Evolutionary conservation across 805 yeast species (phyloP), one percentile per base, ranked within the genome.

Genomic region (Martiniozyma abietophila): DNA sequence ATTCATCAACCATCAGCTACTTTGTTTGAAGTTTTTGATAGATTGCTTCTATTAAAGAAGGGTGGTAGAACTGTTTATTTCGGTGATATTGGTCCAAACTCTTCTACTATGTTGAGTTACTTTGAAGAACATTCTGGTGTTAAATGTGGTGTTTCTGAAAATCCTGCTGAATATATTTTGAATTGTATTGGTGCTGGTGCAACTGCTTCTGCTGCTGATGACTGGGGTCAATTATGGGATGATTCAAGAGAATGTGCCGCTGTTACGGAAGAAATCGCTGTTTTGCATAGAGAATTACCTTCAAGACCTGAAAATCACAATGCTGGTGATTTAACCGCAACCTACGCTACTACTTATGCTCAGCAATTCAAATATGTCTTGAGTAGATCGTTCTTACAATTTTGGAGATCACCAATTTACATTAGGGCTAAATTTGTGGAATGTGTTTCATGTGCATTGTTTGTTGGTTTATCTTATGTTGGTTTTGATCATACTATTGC

Each of bases 141-240:
- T 39, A 64, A 69, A 35, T 80, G 89, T 64, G 71, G 67, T 35
- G 58, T 55, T 7, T 62, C 65, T 31, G 84, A 75, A 38, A 79
- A 79, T 43, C 86, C 86, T 33, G 86, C 85, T 33, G 86, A 78
- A 56, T 79, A 78, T 61, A 76, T 78, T 56, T 61, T 79, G 48
- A 74, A 76, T 42, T 75, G 76, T 48, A 77, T 80, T 53, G 89
- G 89, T 45, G 88, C 88, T 24, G 88, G 85, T 54, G 85, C 88
- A 6, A 78, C 84, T 35, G 80, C 85, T 8, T 55, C 64, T 35
- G 71, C 71, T 25, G 50, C 54, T 28, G 67, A 65, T 38, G 80
- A 80, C 54, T 80, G 81, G 76, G 64, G 67, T 53, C 74, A 75
- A 8, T 61, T 74, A 8, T 80, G 92, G 92, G 51, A 47, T 12